Evolutionary conservation across 371 early-diverging fungal genomes (phyloP).

Genomic region (Dinochytrium kinnereticum): DNA sequence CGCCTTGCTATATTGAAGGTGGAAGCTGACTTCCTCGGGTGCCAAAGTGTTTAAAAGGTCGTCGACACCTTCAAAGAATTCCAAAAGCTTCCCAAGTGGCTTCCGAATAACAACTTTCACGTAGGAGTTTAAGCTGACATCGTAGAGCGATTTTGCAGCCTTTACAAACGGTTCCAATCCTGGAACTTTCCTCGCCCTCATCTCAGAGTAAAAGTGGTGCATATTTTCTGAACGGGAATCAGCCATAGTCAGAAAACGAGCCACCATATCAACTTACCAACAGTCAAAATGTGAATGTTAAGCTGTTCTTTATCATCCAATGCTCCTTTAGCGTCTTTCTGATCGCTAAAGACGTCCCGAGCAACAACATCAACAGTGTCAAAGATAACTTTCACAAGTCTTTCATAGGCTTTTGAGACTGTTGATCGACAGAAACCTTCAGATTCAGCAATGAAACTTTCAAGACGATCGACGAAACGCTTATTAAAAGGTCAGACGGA

Average conservation of each 20-base stretch:
- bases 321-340: conserved; percentile 49
- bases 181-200: conserved; percentile 69
- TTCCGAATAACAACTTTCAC: conserved; percentile 83
- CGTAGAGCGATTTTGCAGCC: conserved; percentile 83
- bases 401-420: conserved; percentile 81
- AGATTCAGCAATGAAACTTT: conserved; percentile 50
- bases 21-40: conserved; percentile 86
- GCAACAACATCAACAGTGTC: conserved; percentile 88
- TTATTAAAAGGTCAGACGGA: background rate
- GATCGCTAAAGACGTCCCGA: conserved; percentile 65
- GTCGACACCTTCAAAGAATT: conserved; percentile 95
- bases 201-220: conserved; percentile 84
- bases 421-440: conserved; percentile 66
- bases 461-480: conserved; percentile 79
- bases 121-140: conserved; percentile 80
- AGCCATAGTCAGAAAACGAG: background rate
- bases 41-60: conserved; percentile 72
- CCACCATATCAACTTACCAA: conserved; percentile 61
- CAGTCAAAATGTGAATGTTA: conserved; percentile 82
- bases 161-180: conserved; percentile 78
- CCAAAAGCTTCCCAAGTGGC: conserved; percentile 86
- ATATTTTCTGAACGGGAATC: conserved; percentile 79
- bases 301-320: conserved; percentile 91
- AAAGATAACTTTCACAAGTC: conserved; percentile 83
- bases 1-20: conserved; percentile 83